These are phyloP conservation scores for Colletotrichum liaoningense DNA, from an alignment of 2,329 filamentous ascomycete genomes.

Conservation along the genomic window DNA sequence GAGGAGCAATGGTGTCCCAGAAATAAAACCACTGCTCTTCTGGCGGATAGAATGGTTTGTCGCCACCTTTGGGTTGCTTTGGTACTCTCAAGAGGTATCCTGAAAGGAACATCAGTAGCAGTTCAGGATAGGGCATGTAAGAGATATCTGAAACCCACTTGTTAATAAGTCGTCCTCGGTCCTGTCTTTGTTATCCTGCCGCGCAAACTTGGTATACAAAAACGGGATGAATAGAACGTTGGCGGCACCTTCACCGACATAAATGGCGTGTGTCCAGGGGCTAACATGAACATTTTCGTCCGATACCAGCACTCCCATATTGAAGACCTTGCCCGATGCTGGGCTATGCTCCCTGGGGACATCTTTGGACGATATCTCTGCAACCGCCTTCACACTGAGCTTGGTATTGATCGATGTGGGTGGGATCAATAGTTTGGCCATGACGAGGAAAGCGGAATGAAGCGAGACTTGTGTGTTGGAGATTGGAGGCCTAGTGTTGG, in stretches of 20 bases:
- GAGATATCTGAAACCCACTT: background rate
- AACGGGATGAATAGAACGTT: conserved; percentile 74
- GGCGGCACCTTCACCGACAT: conserved; percentile 77
- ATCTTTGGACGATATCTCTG: background rate
- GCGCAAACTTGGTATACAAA: background rate
- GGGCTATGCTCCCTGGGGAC: conserved; percentile 1
- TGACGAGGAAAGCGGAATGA: background rate
- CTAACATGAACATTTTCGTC: conserved; percentile 30
- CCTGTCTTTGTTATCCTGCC: background rate
- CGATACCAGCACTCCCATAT: background rate
- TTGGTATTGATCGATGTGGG: background rate
- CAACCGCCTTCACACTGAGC: background rate
- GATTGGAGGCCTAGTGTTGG: background rate
- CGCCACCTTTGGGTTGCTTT: conserved; percentile 43
- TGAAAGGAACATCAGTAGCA: conserved; percentile 40
- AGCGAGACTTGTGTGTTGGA: background rate
- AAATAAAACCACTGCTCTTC: conserved; percentile 59
- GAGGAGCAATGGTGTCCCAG: conserved; percentile 61
- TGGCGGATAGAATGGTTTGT: conserved; percentile 51
- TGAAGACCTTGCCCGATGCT: conserved; percentile 2
- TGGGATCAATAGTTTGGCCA: background rate
- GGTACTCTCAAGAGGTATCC: conserved; percentile 49
- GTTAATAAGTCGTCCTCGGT: conserved; percentile 11
- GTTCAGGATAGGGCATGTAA: background rate
- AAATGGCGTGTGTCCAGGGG: conserved; percentile 39